Percentiles rank a stretch among this genome's conserved stretches.
Evolutionary conservation across 2,329 filamentous ascomycete species (phyloP).

Genomic region (Corinectria fuckeliana): DNA sequence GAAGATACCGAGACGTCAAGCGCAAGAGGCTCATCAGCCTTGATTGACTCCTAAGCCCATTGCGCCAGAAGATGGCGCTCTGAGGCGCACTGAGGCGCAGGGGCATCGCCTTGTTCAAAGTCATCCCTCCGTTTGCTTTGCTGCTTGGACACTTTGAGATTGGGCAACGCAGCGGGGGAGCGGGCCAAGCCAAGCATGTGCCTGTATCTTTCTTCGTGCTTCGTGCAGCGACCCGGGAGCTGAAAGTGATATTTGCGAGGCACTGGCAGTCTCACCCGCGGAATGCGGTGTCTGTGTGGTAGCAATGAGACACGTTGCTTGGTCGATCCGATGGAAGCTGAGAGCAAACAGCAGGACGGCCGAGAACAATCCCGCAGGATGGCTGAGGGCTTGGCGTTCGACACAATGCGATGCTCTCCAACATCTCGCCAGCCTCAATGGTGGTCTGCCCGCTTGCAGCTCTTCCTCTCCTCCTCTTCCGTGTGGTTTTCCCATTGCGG

Average conservation of each 20-base stretch:
- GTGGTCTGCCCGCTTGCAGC: neutral
- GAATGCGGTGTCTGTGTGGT: neutral
- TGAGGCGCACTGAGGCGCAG: neutral
- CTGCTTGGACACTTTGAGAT: conserved; percentile 1
- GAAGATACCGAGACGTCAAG: neutral
- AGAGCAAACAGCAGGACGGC: neutral
- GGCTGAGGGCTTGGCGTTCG: conserved; percentile 4
- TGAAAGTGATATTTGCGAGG: neutral
- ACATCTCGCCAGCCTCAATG: neutral
- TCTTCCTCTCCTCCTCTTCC: neutral
- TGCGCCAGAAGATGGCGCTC: neutral
- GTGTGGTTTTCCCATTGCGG: too few species aligned
- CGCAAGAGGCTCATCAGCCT: neutral
- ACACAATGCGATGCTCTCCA: conserved; percentile 3
- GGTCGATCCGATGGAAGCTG: neutral
- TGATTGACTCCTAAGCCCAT: neutral
- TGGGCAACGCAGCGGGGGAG: neutral
- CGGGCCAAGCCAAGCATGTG: neutral
- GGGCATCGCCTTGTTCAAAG: neutral
- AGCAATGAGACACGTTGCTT: neutral
- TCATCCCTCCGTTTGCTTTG: neutral
- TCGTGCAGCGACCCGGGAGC: neutral
- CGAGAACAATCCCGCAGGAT: neutral
- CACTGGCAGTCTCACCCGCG: neutral
- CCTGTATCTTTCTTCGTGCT: neutral